phyloP scores from a whole-genome alignment of 306 rosid genomes.

The Sindora glabra region DNA sequence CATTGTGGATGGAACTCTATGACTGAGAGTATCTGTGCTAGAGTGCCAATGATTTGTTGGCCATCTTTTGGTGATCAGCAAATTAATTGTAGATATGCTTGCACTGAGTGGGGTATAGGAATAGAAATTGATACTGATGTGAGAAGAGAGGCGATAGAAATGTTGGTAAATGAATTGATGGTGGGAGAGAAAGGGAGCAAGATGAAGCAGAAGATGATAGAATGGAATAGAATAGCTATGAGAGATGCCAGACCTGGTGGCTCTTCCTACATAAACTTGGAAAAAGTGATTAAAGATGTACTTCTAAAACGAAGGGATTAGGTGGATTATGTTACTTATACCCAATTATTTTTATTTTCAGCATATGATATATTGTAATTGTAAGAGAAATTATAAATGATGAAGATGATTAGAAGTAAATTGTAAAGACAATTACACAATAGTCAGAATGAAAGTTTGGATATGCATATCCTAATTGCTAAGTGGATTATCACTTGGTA shows the following conservation, averaged over 20 bases:
- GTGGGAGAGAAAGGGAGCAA: background rate
- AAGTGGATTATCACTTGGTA: no score
- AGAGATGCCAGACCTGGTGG: background rate
- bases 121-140: background rate
- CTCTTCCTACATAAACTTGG: background rate
- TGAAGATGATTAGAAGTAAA: no score
- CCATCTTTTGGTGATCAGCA: conserved; percentile 14
- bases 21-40: background rate
- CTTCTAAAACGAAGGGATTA: no score
- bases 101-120: conserved; percentile 7
- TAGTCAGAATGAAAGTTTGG: no score
- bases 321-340: no score
- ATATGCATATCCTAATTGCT: no score
- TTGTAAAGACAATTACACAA: no score
- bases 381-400: no score
- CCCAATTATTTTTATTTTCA: no score
- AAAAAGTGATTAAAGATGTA: background rate
- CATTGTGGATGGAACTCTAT: conserved; percentile 4
- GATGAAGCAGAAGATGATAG: background rate
- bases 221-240: background rate
- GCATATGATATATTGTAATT: no score
- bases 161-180: conserved; percentile 2
- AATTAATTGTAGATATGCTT: background rate
- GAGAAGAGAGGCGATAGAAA: background rate
- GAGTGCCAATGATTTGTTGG: conserved; percentile 5